Evolutionary conservation across 1,284 basidiomycete species (phyloP), one percentile per base, ranked within the genome.

Genomic region (Cryptococcus sp.): DNA sequence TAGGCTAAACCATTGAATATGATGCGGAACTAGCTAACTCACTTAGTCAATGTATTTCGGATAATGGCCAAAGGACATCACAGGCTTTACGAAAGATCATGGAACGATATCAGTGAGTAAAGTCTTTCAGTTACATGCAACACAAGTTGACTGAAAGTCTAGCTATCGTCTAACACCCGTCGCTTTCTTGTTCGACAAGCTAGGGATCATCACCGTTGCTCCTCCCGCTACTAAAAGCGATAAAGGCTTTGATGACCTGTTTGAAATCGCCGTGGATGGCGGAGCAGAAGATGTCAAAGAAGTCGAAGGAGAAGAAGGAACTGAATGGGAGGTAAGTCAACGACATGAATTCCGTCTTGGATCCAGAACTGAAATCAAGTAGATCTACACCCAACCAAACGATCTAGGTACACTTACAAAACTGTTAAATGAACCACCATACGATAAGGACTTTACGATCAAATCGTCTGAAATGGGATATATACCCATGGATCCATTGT

Each of bases 91-190:
- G 36, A 1, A 45, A 49, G 36, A 37, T 37, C 30, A 6, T 49
- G 36, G 31, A 48, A 8, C 33, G 15, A n/a, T 14, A 15, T 35
- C 35, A 54, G 53, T 54, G 31, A 30, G 53, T 49, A 13, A 33
- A 5, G 5, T 23, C 6, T 32, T n/a, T 38, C 6, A 3, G 3
- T 30, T n/a, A 14, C 3, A 14, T 3, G 34, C 45, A 45, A 37
- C 49, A 38, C 49, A 44, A 41, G 52, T 43, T 44, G 42, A 54
- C 46, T 53, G 49, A 11, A 59, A 8, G 23, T 46, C 44, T 46
- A 89, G 88, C 32, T 85, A 83, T 36, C 86, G 84, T 31, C 77
- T 86, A 49, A 81, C 89, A 1, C 83, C 87, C 2, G 87, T 90
- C 13, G 81, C 82, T 49, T 92, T 86, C 73, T 82, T 90, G 80